phyloP scores from a whole-genome alignment of 2,329 filamentous ascomycete species.

The Colletotrichum agaves region DNA sequence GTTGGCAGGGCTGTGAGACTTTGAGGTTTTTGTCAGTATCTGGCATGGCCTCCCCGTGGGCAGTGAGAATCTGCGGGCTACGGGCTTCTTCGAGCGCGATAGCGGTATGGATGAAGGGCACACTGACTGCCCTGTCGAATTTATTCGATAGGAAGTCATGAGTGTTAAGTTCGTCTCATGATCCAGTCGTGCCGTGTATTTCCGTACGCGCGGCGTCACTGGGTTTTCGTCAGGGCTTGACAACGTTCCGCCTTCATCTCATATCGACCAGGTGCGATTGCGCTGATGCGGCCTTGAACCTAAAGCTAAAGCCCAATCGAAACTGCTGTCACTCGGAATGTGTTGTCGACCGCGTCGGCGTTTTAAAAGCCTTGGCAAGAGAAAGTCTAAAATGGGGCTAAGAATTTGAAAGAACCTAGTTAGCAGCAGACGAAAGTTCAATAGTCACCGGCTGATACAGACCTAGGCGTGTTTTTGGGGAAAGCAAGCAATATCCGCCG shows the following conservation, averaged over 20 bases:
- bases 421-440: no score
- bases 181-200: not conserved
- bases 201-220: not conserved
- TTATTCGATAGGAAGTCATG: not conserved
- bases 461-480: not conserved
- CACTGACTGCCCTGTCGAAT: no score
- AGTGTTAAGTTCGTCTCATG: slow-evolving; percentile 6
- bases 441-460: no score
- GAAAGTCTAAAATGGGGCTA: not conserved
- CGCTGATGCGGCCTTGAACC: slow-evolving; percentile 1
- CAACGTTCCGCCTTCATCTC: not conserved
- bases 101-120: not conserved
- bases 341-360: not conserved
- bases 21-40: not conserved
- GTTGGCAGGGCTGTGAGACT: slow-evolving; percentile 18
- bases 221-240: not conserved
- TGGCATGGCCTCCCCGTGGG: not conserved
- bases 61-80: not conserved
- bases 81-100: not conserved
- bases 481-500: not conserved
- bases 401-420: not conserved
- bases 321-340: not conserved
- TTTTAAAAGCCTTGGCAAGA: not conserved
- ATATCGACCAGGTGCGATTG: not conserved
- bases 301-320: slow-evolving; percentile 1